Conservation (phyloP, 75 land plant species). For the Cunninghamia lanceolata region DNA sequence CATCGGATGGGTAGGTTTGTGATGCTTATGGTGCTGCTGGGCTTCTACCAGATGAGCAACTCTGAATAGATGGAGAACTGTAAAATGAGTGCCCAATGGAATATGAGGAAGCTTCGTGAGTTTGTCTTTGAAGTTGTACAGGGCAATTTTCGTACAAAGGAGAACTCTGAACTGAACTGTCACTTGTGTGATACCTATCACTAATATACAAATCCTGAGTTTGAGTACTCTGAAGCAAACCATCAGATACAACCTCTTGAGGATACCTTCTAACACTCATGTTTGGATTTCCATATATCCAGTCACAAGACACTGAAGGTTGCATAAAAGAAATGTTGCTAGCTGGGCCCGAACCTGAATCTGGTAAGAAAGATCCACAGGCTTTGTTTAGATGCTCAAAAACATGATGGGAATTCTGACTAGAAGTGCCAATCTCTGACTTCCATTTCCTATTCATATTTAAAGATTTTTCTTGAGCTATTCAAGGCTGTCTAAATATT, state of each 20-base stretch:
- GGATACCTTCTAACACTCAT: not conserved
- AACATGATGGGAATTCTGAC: not conserved
- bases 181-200: not conserved
- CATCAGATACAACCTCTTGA: conserved; percentile 6
- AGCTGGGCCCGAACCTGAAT: not conserved
- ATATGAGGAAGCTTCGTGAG: conserved; percentile 41
- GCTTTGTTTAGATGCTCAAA: not conserved
- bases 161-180: conserved; percentile 2
- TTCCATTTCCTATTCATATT: conserved; percentile 7
- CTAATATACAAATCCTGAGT: not conserved
- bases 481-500: not conserved
- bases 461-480: not conserved
- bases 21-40: conserved; percentile 24
- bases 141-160: not conserved
- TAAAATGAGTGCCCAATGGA: conserved; percentile 14
- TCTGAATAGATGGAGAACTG: conserved; percentile 17
- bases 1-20: conserved; percentile 26
- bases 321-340: conserved; percentile 7
- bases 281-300: conserved; percentile 3
- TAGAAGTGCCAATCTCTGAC: not conserved
- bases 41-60: conserved; percentile 22
- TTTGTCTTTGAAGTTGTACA: conserved; percentile 12
- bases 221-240: conserved; percentile 6
- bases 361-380: not conserved
- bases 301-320: not conserved